phyloP scores from a whole-genome alignment of 768 basidiomycete species.

The Chalciporus sphaerocephalus region DNA sequence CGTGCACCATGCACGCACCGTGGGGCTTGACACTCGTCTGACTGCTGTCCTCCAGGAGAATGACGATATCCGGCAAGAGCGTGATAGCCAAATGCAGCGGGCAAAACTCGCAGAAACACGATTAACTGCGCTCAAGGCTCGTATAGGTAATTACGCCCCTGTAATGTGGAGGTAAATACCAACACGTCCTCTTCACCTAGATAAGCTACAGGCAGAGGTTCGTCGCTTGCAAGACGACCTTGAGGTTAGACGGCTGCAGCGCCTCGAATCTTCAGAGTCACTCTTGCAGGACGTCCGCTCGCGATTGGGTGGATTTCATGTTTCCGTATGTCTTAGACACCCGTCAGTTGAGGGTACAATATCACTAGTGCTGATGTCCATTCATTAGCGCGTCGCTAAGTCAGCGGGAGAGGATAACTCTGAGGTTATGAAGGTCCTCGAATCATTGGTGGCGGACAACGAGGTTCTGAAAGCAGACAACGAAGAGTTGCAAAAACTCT shows the following conservation, averaged over 20 bases:
- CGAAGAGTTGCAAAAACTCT: conserved; percentile 67
- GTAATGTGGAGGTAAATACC: background rate
- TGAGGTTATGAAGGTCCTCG: conserved; percentile 66
- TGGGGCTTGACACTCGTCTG: conserved; percentile 67
- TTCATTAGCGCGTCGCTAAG: conserved; percentile 36
- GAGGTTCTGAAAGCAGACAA: conserved; percentile 79
- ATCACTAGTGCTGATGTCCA: conserved; percentile 15
- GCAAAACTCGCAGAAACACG: conserved; percentile 67
- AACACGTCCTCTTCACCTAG: conserved; percentile 33
- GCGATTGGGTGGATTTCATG: conserved; percentile 57
- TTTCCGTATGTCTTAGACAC: conserved; percentile 46
- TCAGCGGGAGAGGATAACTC: conserved; percentile 41
- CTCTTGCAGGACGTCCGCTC: conserved; percentile 62
- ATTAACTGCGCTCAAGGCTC: conserved; percentile 59
- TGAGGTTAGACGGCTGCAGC: conserved; percentile 55
- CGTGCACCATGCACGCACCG: conserved; percentile 62
- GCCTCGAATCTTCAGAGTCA: conserved; percentile 62
- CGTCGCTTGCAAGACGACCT: conserved; percentile 58
- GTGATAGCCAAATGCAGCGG: conserved; percentile 63
- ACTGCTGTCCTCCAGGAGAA: conserved; percentile 64
- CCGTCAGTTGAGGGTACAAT: background rate
- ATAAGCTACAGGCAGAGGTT: conserved; percentile 66
- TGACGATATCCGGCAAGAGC: conserved; percentile 82
- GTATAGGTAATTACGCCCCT: conserved; percentile 45
- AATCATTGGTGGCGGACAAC: conserved; percentile 83